phyloP scores from a whole-genome alignment of 1,284 basidiomycete species.

The Phaffia rhodozyma region DNA sequence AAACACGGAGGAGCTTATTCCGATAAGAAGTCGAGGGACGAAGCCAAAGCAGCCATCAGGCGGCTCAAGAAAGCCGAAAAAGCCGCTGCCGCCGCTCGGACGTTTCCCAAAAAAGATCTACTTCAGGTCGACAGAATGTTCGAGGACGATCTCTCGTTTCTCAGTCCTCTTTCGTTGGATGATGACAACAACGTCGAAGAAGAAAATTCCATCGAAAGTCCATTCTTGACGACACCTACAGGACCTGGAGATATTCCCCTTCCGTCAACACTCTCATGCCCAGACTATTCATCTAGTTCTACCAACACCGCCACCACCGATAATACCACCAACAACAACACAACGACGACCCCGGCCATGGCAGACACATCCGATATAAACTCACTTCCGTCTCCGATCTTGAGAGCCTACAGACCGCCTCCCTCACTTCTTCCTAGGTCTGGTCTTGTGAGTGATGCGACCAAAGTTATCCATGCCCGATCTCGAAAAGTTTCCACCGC shows the following conservation, averaged over 20 bases:
- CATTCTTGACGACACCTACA: no score
- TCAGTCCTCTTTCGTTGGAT: constrained; percentile 8
- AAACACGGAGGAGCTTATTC: no score
- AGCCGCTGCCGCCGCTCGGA: no score
- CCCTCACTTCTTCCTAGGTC: not conserved
- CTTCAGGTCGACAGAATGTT: not conserved
- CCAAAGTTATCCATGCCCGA: no score
- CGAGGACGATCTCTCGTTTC: not conserved
- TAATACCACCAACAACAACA: not conserved
- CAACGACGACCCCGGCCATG: not conserved
- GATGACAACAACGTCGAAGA: not conserved
- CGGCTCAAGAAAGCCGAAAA: no score
- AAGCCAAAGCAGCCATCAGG: no score
- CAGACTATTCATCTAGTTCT: not conserved
- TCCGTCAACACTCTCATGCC: not conserved
- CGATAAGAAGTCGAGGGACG: no score
- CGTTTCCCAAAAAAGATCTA: no score
- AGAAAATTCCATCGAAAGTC: not conserved
- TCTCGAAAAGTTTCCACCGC: not conserved
- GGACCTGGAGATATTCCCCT: not conserved
- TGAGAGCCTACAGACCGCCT: constrained; percentile 10
- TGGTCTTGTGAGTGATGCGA: no score
- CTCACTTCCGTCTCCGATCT: constrained; percentile 5
- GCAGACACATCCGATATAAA: not conserved
- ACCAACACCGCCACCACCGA: not conserved